These are phyloP conservation scores for Alternaria metachromatica DNA, from an alignment of 2,329 filamentous ascomycete species.

Conservation along the genomic window DNA sequence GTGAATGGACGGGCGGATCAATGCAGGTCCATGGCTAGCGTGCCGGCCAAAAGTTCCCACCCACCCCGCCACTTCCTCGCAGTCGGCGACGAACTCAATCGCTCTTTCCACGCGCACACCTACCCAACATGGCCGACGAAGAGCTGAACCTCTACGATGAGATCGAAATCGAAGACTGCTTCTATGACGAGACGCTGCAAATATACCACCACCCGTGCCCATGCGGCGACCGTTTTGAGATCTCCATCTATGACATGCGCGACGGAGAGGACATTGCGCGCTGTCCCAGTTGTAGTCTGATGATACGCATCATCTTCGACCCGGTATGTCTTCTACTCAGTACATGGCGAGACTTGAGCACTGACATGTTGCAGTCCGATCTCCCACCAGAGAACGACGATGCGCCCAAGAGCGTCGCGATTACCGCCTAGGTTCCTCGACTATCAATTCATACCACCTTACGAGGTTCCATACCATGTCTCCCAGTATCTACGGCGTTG, in stretches of 20 bases:
- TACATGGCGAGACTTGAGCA: background rate
- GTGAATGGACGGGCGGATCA: conserved; percentile 7
- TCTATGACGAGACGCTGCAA: conserved; percentile 91
- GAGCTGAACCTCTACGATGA: conserved; percentile 85
- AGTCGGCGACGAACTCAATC: conserved; percentile 7
- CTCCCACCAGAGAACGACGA: conserved; percentile 37
- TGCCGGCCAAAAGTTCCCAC: conserved; percentile 17
- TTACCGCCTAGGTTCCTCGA: conserved; percentile 29
- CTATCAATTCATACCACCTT: background rate
- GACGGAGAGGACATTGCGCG: conserved; percentile 95
- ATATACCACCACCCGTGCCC: conserved; percentile 97
- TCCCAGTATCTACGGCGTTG: conserved; percentile 9
- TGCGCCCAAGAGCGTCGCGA: conserved; percentile 29
- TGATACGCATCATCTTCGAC: conserved; percentile 95
- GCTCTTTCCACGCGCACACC: background rate
- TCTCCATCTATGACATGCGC: conserved; percentile 79
- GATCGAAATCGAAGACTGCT: conserved; percentile 92
- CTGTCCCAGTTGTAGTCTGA: conserved; percentile 94
- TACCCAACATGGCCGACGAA: conserved; percentile 41
- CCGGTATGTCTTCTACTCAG: conserved; percentile 60
- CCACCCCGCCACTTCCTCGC: conserved; percentile 8
- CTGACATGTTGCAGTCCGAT: conserved; percentile 35
- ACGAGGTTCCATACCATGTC: background rate
- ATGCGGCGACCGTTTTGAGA: conserved; percentile 96
- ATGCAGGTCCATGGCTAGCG: conserved; percentile 12